Conservation (phyloP, 2,329 filamentous ascomycete species). For the Alternaria sp. region DNA sequence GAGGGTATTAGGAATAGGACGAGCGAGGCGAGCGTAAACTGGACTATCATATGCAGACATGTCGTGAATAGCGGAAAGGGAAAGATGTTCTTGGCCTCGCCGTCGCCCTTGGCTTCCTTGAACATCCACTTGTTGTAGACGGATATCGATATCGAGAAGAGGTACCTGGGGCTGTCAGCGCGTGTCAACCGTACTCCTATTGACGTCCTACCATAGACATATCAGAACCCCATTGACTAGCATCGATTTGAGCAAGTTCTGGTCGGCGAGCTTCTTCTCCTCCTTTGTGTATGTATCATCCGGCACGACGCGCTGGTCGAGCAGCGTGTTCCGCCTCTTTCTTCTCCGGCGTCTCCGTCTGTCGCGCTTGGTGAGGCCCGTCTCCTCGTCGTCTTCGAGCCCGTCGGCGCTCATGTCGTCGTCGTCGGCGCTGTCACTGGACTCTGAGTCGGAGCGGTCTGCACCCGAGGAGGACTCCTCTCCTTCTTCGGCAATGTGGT, state of each 20-base stretch:
- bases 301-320: slow-evolving; percentile 73
- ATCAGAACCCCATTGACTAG: slow-evolving; percentile 83
- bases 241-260: slow-evolving; percentile 71
- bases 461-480: slow-evolving; percentile 36
- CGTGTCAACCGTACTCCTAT: not conserved
- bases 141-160: slow-evolving; percentile 82
- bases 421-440: slow-evolving; percentile 58
- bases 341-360: slow-evolving; percentile 70
- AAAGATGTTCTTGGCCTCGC: slow-evolving; percentile 67
- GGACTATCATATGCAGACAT: slow-evolving; percentile 89
- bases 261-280: slow-evolving; percentile 78
- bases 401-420: slow-evolving; percentile 71
- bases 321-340: slow-evolving; percentile 70
- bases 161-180: slow-evolving; percentile 55
- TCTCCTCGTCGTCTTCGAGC: slow-evolving; percentile 83
- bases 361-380: slow-evolving; percentile 78
- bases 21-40: slow-evolving; percentile 78
- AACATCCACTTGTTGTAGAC: slow-evolving; percentile 99
- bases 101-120: slow-evolving; percentile 58
- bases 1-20: slow-evolving; percentile 85
- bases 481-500: slow-evolving; percentile 45
- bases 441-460: slow-evolving; percentile 38
- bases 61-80: slow-evolving; percentile 95
- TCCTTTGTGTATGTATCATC: slow-evolving; percentile 65
- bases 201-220: slow-evolving; percentile 69